Base-by-base conservation (phyloP, 73 alveolate genomes). In the Uronychia binucleata region DNA sequence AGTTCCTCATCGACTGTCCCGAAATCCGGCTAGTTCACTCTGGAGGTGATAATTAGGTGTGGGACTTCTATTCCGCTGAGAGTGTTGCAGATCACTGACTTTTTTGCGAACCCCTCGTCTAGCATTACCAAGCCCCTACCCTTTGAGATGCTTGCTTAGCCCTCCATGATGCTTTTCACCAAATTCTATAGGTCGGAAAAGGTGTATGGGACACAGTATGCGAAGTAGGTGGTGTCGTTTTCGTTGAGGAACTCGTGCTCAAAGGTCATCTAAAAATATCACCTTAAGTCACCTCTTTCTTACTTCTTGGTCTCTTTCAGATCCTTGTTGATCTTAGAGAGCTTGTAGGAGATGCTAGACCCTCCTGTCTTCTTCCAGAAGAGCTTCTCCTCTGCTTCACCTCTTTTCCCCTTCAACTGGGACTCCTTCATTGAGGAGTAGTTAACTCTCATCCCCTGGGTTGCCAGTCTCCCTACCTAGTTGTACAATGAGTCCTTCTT, bases 21-120 rank as follows among this genome's bases (percentile, higher is more conserved):
- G 67, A 46, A 46, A 46, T 46, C 67, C 19, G 67, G 67, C 19
- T 46, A 46, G 19, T 46, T 46, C 19, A 46, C 67, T 46, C 67
- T 46, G 5, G 67, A 35, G 28, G 95, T 84, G 28, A 89, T 57
- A 0, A 86, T 89, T 30, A 89, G 57, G 28, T 84, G 31, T 11
- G 95, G 95, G 1, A 89, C 92, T 26, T 85, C 91, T 11, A 89
- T 29, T 27, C 95, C 95, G 85, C 90, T 78, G 1, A 89, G 80
- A 26, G 89, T 33, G 34, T 85, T 84, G 74, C 95, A 89, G 30
- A 89, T 34, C 30, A 75, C 46, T 26, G 83, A 25, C 28, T 79
- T 86, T 60, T 78, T 84, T 0, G 85, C 28, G 0, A 5, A 8
- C 31, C 29, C 1, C 32, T 67, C 32, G 13, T 26, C 32, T 28